These are phyloP conservation scores for Spathaspora sp. DNA, from an alignment of 805 yeast species.

Conservation along the genomic window DNA sequence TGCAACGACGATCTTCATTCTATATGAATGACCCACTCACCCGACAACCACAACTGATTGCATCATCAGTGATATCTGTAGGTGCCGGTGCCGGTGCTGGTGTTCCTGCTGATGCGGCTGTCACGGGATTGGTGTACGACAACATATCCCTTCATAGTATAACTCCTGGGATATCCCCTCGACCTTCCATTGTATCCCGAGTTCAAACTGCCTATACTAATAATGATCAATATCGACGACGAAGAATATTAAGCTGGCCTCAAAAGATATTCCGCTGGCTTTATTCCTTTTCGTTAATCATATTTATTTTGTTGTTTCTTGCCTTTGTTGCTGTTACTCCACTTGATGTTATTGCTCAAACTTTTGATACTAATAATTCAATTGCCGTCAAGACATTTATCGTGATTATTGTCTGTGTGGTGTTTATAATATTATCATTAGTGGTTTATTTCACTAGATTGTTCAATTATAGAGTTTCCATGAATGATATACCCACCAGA, in stretches of 20 bases:
- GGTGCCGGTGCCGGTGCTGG: too few relatives aligned
- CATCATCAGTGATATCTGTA: background rate
- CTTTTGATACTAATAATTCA: constrained; percentile 50
- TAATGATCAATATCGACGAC: background rate
- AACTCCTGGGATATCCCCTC: background rate
- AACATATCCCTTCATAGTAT: background rate
- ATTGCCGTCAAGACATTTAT: constrained; percentile 74
- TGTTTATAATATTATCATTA: constrained; percentile 49
- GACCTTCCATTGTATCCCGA: background rate
- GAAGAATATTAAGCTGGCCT: constrained; percentile 13
- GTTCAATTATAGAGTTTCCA: constrained; percentile 49
- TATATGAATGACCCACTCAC: background rate
- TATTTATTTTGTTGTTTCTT: constrained; percentile 25
- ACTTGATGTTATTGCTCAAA: constrained; percentile 67
- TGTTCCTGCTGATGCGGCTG: too few relatives aligned
- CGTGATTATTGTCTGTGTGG: constrained; percentile 66
- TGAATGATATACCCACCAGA: constrained; percentile 75
- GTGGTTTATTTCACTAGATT: constrained; percentile 58
- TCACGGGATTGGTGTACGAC: too few relatives aligned
- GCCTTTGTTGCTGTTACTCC: constrained; percentile 72
- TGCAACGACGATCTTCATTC: background rate
- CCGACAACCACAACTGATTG: background rate
- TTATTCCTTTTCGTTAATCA: constrained; percentile 24
- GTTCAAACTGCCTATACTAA: background rate
- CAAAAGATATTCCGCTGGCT: constrained; percentile 22